These are phyloP conservation scores for Prunella vulgaris DNA, from an alignment of 257 asterid genomes.

Conservation along the genomic window DNA sequence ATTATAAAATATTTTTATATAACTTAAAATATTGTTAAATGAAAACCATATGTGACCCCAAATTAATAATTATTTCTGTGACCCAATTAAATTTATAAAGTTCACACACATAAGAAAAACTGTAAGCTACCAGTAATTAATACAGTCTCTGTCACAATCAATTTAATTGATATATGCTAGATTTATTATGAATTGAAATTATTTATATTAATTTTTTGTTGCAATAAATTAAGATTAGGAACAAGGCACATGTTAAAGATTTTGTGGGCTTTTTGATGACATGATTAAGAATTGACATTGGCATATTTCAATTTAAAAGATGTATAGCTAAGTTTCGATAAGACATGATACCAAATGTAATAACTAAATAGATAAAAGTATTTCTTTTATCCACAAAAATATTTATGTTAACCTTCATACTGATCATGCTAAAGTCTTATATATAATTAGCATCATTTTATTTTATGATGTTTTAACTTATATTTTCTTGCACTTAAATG, in stretches of 20 bases:
- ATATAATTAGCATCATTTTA: too few relatives aligned
- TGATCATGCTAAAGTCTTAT: too few relatives aligned
- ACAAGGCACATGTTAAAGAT: slow-evolving; percentile 18
- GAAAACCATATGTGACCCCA: not conserved
- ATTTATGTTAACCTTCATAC: too few relatives aligned
- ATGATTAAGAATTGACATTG: slow-evolving; percentile 1
- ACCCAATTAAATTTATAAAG: too few relatives aligned
- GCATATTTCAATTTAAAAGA: not conserved
- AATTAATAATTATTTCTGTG: not conserved
- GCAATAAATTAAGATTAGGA: not conserved
- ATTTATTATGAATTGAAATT: not conserved
- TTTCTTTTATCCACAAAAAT: too few relatives aligned
- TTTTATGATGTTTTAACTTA: too few relatives aligned
- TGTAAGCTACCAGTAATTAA: not conserved
- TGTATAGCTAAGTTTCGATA: too few relatives aligned
- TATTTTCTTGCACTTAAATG: too few relatives aligned
- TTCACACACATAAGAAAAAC: not conserved
- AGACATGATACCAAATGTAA: too few relatives aligned
- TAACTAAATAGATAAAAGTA: too few relatives aligned
- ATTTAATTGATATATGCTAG: not conserved
- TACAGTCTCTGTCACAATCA: not conserved
- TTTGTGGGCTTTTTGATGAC: slow-evolving; percentile 7
- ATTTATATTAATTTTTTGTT: not conserved
- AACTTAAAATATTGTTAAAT: too few relatives aligned
- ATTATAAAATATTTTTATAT: too few relatives aligned